Base-by-base conservation (phyloP, 768 basidiomycete species). In the Tylopilus subfusipes region DNA sequence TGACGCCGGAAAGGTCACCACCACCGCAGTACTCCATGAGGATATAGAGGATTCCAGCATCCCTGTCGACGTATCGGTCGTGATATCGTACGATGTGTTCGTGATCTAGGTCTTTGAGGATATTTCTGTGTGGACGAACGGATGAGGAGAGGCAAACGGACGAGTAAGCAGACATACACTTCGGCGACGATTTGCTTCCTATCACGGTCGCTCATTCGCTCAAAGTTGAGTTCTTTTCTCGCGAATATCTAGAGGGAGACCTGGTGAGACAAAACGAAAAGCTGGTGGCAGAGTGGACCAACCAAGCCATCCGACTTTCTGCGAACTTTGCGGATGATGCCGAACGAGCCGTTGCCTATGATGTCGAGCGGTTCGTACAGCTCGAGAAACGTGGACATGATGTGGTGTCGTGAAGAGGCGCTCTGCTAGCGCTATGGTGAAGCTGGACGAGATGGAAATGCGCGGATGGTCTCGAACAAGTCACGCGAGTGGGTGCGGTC, bases 11-110 rank as follows among this genome's bases (percentile, higher is more conserved):
- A 50, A 99, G 81, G 75, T 99, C 97, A 13, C 97, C 76, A 21
- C 94, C 95, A 5, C 93, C 94, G 66, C 97, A 99, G 69, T 93
- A 98, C 75, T 99, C 97, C 97, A 98, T 99, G 61, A 98, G 79
- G 57, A 99, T 98, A 70, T 98, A 98, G 42, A 98, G 82, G 53
- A 94, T 90, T 21, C 93, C 93, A 36, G 82, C 80, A 48, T 94
- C 90, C 57, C 89, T 79, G 76, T 99, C 97, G 54, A 98, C 91
- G 66, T 89, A 78, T 57, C 93, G 82, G 77, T 97, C 93, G 63
- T 92, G 86, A 71, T 95, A 96, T 63, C 90, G 90, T 57, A 99
- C 97, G 58, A 98, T 98, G 72, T 98, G 89, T 68, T 91, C 90
- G 72, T 98, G 93, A 62, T 93, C 82, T 18, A 98, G 79, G 66